phyloP scores from a whole-genome alignment of 768 basidiomycete species.

The Phaeotremella skinneri region DNA sequence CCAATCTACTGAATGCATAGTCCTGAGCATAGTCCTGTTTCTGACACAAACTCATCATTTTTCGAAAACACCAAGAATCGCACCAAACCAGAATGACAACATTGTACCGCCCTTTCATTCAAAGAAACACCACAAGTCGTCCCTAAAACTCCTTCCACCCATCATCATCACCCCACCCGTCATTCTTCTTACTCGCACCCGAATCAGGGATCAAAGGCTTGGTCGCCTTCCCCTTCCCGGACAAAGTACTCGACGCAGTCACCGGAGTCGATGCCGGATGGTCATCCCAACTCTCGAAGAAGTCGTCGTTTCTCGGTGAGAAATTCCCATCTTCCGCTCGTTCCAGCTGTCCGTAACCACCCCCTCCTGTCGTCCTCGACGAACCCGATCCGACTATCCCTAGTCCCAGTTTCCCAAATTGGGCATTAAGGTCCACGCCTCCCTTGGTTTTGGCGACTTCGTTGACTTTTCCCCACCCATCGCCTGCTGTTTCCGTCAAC shows the following conservation, averaged over 20 bases:
- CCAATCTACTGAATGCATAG: no score
- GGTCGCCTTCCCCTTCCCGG: constrained; percentile 33
- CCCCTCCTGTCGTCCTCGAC: constrained; percentile 54
- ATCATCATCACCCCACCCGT: constrained; percentile 52
- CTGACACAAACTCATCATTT: no score
- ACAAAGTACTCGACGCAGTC: constrained; percentile 15
- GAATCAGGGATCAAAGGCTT: not conserved
- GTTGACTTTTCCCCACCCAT: constrained; percentile 46
- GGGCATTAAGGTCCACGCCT: constrained; percentile 84
- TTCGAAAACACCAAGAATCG: not conserved
- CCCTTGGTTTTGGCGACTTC: constrained; percentile 58
- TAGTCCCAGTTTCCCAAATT: constrained; percentile 66
- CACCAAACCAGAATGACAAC: not conserved
- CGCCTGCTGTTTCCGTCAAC: constrained; percentile 39
- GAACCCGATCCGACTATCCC: constrained; percentile 10
- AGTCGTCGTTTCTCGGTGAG: constrained; percentile 57
- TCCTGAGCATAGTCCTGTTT: no score
- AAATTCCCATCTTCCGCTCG: constrained; percentile 39
- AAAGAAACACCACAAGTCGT: not conserved
- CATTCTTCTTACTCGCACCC: constrained; percentile 14
- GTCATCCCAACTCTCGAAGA: constrained; percentile 59
- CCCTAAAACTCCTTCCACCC: constrained; percentile 79
- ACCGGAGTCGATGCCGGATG: constrained; percentile 19
- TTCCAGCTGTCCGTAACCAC: constrained; percentile 44
- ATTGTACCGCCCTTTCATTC: not conserved